Conservation (phyloP, 2,329 filamentous ascomycete species). For the Diaporthe sp. region DNA sequence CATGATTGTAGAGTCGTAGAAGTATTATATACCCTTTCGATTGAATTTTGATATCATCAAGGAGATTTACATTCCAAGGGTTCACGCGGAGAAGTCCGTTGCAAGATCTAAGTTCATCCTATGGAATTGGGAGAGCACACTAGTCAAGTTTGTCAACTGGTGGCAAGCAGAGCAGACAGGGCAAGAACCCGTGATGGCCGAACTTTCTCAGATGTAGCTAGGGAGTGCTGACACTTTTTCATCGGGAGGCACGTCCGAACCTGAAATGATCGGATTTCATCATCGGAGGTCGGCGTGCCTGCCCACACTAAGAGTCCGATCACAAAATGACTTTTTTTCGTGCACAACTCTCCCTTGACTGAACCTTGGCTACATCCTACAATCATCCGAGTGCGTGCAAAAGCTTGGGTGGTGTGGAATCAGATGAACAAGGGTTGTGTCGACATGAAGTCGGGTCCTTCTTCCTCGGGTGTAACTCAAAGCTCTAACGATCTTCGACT, state of each 20-base stretch:
- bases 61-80: not conserved
- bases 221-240: not conserved
- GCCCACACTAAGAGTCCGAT: not conserved
- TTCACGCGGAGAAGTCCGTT: not conserved
- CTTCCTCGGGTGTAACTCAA: not conserved
- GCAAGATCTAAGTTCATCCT: not conserved
- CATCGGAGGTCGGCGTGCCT: no score
- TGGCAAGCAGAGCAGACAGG: not conserved
- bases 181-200: not conserved
- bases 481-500: slow-evolving; percentile 16
- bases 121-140: not conserved
- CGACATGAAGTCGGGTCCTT: not conserved
- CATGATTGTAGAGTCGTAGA: not conserved
- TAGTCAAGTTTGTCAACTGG: no score
- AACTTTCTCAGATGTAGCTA: not conserved
- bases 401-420: not conserved
- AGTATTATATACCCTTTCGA: not conserved
- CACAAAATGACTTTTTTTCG: not conserved
- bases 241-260: not conserved
- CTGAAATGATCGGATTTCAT: not conserved
- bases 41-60: not conserved
- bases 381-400: not conserved
- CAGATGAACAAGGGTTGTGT: not conserved
- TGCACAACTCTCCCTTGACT: not conserved
- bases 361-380: no score